Evolutionary conservation across 371 early-diverging fungal species (phyloP).

Genomic region (Funneliformis caledonium): DNA sequence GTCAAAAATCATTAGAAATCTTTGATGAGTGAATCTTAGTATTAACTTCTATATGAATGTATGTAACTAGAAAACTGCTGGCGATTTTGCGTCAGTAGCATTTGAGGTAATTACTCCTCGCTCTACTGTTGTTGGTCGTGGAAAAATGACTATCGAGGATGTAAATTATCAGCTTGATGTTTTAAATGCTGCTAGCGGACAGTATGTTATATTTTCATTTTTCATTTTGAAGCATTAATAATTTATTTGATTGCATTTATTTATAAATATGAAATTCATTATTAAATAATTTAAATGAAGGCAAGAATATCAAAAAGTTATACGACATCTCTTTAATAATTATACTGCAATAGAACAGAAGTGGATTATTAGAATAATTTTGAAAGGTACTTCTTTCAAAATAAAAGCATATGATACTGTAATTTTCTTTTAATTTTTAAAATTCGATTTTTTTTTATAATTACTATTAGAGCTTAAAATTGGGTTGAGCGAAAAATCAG

Average conservation of each 20-base stretch:
- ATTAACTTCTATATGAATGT: background rate
- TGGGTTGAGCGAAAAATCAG: slow-evolving; percentile 70
- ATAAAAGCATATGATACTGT: background rate
- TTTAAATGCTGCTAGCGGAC: slow-evolving; percentile 52
- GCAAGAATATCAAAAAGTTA: slow-evolving; percentile 51
- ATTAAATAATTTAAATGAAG: slow-evolving; percentile 18
- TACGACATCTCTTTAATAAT: slow-evolving; percentile 57
- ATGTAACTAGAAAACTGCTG: slow-evolving; percentile 45
- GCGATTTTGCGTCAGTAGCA: slow-evolving; percentile 61
- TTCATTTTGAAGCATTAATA: slow-evolving; percentile 28
- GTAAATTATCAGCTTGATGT: slow-evolving; percentile 43
- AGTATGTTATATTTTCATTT: slow-evolving; percentile 39
- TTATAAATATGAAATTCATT: background rate
- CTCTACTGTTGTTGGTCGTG: slow-evolving; percentile 48
- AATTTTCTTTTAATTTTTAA: background rate
- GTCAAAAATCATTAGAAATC: slow-evolving; percentile 43
- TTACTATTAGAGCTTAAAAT: slow-evolving; percentile 63
- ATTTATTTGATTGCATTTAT: slow-evolving; percentile 16
- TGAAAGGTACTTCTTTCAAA: slow-evolving; percentile 57
- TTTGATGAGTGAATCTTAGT: background rate
- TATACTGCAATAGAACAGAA: slow-evolving; percentile 72
- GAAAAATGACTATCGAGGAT: slow-evolving; percentile 35
- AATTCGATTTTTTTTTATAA: background rate
- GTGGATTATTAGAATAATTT: slow-evolving; percentile 77
- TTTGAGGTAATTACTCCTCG: slow-evolving; percentile 53